Percentiles rank a stretch among this genome's conserved stretches.
These are phyloP conservation scores for Backusella circina DNA, from an alignment of 192 early-diverging fungal genomes.

Conservation along the genomic window DNA sequence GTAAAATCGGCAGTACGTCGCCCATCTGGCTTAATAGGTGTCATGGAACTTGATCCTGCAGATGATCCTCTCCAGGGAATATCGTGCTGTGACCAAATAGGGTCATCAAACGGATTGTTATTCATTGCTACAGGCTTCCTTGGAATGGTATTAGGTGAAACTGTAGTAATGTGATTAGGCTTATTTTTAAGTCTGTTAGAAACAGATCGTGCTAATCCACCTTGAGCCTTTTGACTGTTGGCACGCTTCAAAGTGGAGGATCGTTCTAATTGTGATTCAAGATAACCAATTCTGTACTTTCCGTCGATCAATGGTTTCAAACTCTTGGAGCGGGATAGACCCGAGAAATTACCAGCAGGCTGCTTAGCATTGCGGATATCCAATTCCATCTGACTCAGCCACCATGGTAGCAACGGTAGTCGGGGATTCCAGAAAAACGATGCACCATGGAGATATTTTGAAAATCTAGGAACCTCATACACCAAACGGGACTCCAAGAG, in stretches of 20 bases:
- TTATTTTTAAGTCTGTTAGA: conserved; percentile 2
- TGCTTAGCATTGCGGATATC: conserved; percentile 79
- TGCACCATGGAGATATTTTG: conserved; percentile 43
- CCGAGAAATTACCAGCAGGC: conserved; percentile 43
- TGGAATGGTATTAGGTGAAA: background rate
- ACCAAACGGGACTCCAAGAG: conserved; percentile 50
- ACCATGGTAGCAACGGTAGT: conserved; percentile 44
- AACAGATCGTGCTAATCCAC: background rate
- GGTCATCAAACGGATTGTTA: conserved; percentile 24
- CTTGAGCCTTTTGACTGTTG: conserved; percentile 5
- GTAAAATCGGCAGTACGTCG: background rate
- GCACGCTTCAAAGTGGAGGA: conserved; percentile 9
- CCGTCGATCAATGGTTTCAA: conserved; percentile 31
- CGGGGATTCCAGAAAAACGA: conserved; percentile 41
- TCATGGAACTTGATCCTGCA: background rate
- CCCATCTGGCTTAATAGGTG: background rate
- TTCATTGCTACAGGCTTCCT: background rate
- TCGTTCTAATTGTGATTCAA: conserved; percentile 30
- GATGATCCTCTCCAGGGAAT: background rate
- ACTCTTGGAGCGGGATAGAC: conserved; percentile 45
- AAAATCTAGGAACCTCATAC: conserved; percentile 46
- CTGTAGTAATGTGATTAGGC: background rate
- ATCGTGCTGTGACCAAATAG: conserved; percentile 22
- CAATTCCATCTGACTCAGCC: conserved; percentile 30
- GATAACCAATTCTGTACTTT: conserved; percentile 35